These are phyloP conservation scores for Trichocladium antarcticum DNA, from an alignment of 495 filamentous ascomycete species.

Conservation along the genomic window DNA sequence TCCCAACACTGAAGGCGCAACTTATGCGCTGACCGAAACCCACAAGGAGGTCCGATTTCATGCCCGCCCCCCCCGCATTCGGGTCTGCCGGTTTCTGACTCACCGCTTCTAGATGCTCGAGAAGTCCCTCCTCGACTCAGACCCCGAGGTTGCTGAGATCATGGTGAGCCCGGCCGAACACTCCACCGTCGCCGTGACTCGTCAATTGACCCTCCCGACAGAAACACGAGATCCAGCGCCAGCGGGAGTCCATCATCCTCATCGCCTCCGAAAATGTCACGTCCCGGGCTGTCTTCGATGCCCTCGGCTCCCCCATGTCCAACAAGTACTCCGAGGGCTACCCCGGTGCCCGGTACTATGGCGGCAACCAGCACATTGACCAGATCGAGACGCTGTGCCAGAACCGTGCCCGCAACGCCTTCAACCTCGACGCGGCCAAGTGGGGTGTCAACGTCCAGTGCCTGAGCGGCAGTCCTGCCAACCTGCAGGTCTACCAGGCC, in stretches of 20 bases:
- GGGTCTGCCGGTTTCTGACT: constrained; percentile 34
- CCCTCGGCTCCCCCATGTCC: constrained; percentile 80
- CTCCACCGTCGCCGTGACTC: neutral
- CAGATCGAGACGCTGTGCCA: constrained; percentile 93
- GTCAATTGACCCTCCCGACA: constrained; percentile 24
- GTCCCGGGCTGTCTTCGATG: constrained; percentile 79
- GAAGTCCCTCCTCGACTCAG: constrained; percentile 68
- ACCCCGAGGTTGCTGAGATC: constrained; percentile 86
- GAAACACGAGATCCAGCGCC: constrained; percentile 91
- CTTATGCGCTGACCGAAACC: constrained; percentile 78
- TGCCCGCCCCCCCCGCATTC: neutral
- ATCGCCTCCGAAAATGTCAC: constrained; percentile 93
- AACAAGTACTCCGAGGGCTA: constrained; percentile 99
- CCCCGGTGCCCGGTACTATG: constrained; percentile 97
- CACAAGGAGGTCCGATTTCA: constrained; percentile 67
- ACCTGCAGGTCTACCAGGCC: constrained; percentile 97
- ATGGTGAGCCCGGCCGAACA: constrained; percentile 53
- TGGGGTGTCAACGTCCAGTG: constrained; percentile 99
- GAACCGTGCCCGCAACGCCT: constrained; percentile 84
- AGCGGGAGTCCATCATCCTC: constrained; percentile 95
- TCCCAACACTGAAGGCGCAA: constrained; percentile 25
- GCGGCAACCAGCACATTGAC: constrained; percentile 98
- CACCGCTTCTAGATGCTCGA: constrained; percentile 67
- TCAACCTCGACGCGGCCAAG: constrained; percentile 71
- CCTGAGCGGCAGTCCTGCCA: constrained; percentile 84